These are phyloP conservation scores for Monosporascus sp. DNA, from an alignment of 2,329 filamentous ascomycete species.

Conservation along the genomic window DNA sequence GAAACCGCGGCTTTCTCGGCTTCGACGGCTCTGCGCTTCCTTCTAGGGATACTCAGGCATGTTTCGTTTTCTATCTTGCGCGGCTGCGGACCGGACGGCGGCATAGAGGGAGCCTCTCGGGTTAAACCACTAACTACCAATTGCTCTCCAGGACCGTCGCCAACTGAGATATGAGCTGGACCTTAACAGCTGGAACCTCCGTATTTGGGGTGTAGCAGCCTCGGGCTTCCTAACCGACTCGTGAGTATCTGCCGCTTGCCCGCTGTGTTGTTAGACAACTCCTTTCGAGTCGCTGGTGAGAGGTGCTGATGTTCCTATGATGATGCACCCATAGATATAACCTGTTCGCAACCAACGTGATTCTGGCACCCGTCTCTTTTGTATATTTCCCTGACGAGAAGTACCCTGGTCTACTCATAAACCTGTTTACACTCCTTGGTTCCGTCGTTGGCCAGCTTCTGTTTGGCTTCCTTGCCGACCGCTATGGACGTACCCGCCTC, in stretches of 20 bases:
- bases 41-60: slow-evolving; percentile 43
- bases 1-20: slow-evolving; percentile 47
- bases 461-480: slow-evolving; percentile 50
- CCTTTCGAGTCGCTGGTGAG: not conserved
- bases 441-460: slow-evolving; percentile 47
- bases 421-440: slow-evolving; percentile 47
- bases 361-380: slow-evolving; percentile 46
- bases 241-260: slow-evolving; percentile 27
- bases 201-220: slow-evolving; percentile 51
- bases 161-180: slow-evolving; percentile 50
- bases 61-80: slow-evolving; percentile 9
- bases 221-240: slow-evolving; percentile 51
- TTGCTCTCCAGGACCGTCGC: slow-evolving; percentile 38
- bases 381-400: slow-evolving; percentile 45
- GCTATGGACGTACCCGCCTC: slow-evolving; percentile 48
- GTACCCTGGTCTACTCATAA: slow-evolving; percentile 37
- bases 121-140: slow-evolving; percentile 1
- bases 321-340: slow-evolving; percentile 39
- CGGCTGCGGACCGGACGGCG: no score
- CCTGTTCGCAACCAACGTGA: slow-evolving; percentile 50
- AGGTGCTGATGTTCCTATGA: not conserved
- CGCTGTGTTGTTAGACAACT: no score
- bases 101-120: no score
- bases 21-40: slow-evolving; percentile 45
- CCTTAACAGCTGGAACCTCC: slow-evolving; percentile 49